phyloP scores from a whole-genome alignment of 306 rosid genomes.

The Erythrophleum fordii region DNA sequence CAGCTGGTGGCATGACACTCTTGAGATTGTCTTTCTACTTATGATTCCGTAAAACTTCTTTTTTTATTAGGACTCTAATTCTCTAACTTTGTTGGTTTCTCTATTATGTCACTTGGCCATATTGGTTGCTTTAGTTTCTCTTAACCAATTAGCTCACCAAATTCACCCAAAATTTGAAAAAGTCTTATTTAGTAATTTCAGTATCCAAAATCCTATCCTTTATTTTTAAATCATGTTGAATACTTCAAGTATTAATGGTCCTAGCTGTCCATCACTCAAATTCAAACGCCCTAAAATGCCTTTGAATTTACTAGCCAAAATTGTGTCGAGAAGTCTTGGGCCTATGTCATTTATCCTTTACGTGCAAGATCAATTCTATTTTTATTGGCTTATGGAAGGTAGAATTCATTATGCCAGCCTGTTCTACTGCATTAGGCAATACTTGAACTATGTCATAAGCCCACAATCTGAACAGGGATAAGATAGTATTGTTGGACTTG shows the following conservation, averaged over 20 bases:
- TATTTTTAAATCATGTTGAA: constrained; percentile 41
- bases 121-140: neutral
- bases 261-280: constrained; percentile 36
- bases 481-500: neutral
- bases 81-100: neutral
- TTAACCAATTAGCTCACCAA: too few relatives aligned
- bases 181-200: constrained; percentile 37
- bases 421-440: neutral
- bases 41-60: neutral
- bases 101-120: neutral
- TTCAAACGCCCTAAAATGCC: constrained; percentile 35
- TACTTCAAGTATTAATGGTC: constrained; percentile 37
- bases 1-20: too few relatives aligned
- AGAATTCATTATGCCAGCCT: neutral
- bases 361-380: too few relatives aligned
- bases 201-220: constrained; percentile 42
- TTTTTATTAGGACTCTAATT: neutral
- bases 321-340: neutral
- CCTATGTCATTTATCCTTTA: neutral
- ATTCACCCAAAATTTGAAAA: too few relatives aligned
- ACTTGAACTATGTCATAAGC: neutral
- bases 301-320: constrained; percentile 11
- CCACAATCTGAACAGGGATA: neutral
- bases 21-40: neutral
- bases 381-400: too few relatives aligned